Base-by-base conservation (phyloP, 495 filamentous ascomycete genomes). In the Penicillium argentinense region DNA sequence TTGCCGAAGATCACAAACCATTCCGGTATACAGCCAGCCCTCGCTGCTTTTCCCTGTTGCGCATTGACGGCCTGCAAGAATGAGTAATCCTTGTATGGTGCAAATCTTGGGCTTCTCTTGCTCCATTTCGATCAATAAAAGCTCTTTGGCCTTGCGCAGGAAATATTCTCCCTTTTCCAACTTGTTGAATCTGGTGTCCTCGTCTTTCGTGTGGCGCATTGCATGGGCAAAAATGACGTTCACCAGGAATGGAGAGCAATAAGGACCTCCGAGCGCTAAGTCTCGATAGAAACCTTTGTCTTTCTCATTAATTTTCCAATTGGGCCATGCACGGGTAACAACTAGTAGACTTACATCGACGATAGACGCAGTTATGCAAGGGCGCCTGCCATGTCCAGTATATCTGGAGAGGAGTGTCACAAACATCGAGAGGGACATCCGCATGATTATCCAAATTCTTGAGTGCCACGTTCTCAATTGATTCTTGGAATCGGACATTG, bases 1-100 rank as follows among this genome's bases (percentile, higher is more conserved):
- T n/a, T n/a, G n/a, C n/a, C n/a, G n/a, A n/a, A n/a, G n/a, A n/a
- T n/a, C n/a, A n/a, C n/a, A n/a, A n/a, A 51, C 48, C 48, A 51
- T 51, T 17, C 48, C 48, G 23, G 48, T 51, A 21, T 51, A 51
- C n/a, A 51, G 41, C 48, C 48, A 51, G 8, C 48, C 48, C 22
- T 51, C 48, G 24, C 48, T 51, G 28, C 40, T 51, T 29, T 51
- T 51, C 8, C 48, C 48, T 12, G 45, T 39, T 3, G 48, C 48
- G 24, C 48, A 51, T 24, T 51, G 48, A 1, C 48, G 32, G 24
- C 48, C 48, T 1, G 40, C 48, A 2, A 51, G 40, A 4, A 51
- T 51, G 9, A 51, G 24, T 2, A 51, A 24, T 1, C 48, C 41
- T 19, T 51, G 48, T 12, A 45, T 43, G 22, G 48, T 51, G 18